Evolutionary conservation across 106 monocot genomes (phyloP).

Genomic region (Triglochin maritima): DNA sequence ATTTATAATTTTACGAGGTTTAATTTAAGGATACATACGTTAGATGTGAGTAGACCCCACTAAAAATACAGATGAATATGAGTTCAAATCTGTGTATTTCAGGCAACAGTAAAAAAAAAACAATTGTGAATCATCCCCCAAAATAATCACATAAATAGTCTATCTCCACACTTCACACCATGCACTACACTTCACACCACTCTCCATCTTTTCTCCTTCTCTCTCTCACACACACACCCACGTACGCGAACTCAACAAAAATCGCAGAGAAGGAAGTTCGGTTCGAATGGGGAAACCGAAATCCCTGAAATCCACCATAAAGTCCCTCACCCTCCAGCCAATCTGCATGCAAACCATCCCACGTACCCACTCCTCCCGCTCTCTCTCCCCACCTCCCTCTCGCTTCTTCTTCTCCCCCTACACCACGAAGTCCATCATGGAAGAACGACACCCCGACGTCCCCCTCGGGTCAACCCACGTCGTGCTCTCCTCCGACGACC

Average conservation of each 20-base stretch:
- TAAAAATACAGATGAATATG: too few species aligned
- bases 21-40: too few species aligned
- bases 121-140: too few species aligned
- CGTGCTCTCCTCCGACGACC: conserved; percentile 12
- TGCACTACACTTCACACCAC: not conserved
- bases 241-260: not conserved
- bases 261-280: not conserved
- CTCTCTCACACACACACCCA: not conserved
- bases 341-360: conserved; percentile 4
- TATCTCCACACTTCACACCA: not conserved
- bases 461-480: not conserved
- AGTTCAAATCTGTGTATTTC: too few species aligned
- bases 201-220: not conserved
- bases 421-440: conserved; percentile 18
- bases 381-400: not conserved
- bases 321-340: conserved; percentile 1
- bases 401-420: conserved; percentile 19
- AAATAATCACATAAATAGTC: not conserved
- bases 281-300: conserved; percentile 3
- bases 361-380: conserved; percentile 8
- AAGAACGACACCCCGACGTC: not conserved
- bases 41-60: too few species aligned
- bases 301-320: conserved; percentile 14
- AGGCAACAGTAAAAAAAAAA: too few species aligned
- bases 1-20: too few species aligned